Percentiles rank a stretch among this genome's conserved stretches.
These are phyloP conservation scores for Oryza officinalis DNA, from an alignment of 176 grass and related monocot genomes.

Conservation along the genomic window DNA sequence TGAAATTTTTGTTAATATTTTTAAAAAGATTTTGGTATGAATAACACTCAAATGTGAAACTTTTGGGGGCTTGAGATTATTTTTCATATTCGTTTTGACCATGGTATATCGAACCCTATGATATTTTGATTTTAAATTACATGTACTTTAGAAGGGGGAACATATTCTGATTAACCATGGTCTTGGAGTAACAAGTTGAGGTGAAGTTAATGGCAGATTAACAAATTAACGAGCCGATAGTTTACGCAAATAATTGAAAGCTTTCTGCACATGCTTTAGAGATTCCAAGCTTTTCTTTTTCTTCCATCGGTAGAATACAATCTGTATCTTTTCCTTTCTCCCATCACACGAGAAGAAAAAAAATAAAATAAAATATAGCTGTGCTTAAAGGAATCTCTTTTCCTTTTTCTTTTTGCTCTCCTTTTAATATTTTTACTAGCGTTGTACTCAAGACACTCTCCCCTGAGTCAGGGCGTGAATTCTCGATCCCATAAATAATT, in stretches of 20 bases:
- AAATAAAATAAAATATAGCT: slow-evolving; percentile 27
- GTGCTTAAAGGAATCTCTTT: slow-evolving; percentile 58
- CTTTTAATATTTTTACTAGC: slow-evolving; percentile 56
- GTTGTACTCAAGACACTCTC: slow-evolving; percentile 51
- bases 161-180: not conserved
- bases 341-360: not conserved
- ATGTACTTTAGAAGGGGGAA: not conserved
- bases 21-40: not conserved
- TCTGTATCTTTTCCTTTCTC: slow-evolving; percentile 55
- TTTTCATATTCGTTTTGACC: not conserved
- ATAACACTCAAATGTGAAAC: not conserved
- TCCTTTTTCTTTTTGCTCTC: slow-evolving; percentile 57
- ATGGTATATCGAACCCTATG: not conserved
- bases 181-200: not conserved
- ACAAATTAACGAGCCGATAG: not conserved
- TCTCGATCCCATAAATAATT: slow-evolving; percentile 45
- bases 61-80: not conserved
- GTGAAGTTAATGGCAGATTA: not conserved
- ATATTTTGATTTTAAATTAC: not conserved
- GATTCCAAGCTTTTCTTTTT: slow-evolving; percentile 65
- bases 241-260: slow-evolving; percentile 49
- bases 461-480: slow-evolving; percentile 35
- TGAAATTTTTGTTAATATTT: not conserved
- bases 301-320: slow-evolving; percentile 53
- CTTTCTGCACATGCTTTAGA: slow-evolving; percentile 72